Conservation (phyloP, 371 early-diverging fungal genomes). For the Mucor piriformis region DNA sequence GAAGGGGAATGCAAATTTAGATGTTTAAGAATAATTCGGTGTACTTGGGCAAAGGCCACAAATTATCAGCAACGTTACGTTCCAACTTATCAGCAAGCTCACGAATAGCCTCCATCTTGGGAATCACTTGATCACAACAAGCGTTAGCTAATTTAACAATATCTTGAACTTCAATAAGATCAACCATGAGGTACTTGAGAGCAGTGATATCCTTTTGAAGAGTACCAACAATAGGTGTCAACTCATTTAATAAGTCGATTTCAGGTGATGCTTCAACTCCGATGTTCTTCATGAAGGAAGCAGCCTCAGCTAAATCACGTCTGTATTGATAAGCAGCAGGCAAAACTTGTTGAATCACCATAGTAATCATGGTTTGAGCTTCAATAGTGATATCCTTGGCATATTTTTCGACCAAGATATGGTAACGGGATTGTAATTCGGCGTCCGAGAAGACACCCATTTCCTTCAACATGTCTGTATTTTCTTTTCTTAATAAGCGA, state of each 20-base stretch:
- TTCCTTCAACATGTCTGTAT: conserved; percentile 77
- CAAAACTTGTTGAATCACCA: conserved; percentile 84
- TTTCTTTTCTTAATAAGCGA: conserved; percentile 69
- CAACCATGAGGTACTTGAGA: conserved; percentile 62
- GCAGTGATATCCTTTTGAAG: conserved; percentile 61
- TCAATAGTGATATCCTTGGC: conserved; percentile 95
- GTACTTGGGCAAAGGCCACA: conserved; percentile 97
- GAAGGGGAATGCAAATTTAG: conserved; percentile 25
- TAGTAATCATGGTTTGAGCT: conserved; percentile 86
- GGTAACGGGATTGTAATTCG: conserved; percentile 92
- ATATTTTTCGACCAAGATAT: conserved; percentile 94
- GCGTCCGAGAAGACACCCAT: conserved; percentile 84
- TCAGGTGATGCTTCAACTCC: conserved; percentile 71
- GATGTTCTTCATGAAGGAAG: conserved; percentile 67
- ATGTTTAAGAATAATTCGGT: conserved; percentile 88
- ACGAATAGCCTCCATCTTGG: conserved; percentile 77
- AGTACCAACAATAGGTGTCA: conserved; percentile 63
- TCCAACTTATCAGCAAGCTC: conserved; percentile 80
- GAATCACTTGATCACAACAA: conserved; percentile 64
- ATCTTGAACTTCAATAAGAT: conserved; percentile 60
- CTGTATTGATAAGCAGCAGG: conserved; percentile 91
- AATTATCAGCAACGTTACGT: conserved; percentile 80
- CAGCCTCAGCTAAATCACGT: conserved; percentile 80
- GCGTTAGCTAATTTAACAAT: conserved; percentile 68
- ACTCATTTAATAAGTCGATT: conserved; percentile 63